Percentiles rank a stretch among this genome's conserved stretches.
These are phyloP conservation scores for Eimeria praecox DNA, from an alignment of 169 alveolate species.

Conservation along the genomic window DNA sequence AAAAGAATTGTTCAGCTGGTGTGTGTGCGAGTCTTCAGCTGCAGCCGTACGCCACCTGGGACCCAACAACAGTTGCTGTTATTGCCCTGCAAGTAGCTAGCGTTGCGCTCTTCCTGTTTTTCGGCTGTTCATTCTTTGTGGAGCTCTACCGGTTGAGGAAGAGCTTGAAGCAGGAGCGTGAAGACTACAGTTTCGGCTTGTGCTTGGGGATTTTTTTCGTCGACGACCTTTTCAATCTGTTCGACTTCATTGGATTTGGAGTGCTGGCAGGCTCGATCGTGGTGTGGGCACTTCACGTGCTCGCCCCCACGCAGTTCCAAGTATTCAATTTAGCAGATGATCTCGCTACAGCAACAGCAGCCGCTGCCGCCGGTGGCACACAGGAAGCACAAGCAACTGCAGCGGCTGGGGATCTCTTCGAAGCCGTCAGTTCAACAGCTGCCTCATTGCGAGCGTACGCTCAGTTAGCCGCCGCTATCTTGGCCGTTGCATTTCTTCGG, in stretches of 20 bases:
- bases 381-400: constrained; percentile 35
- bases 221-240: constrained; percentile 34
- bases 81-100: constrained; percentile 57
- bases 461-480: constrained; percentile 47
- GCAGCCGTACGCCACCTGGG: constrained; percentile 61
- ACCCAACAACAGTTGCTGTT: constrained; percentile 6
- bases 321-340: constrained; percentile 42
- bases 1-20: not conserved
- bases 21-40: constrained; percentile 44
- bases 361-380: constrained; percentile 42
- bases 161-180: constrained; percentile 30
- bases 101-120: constrained; percentile 32
- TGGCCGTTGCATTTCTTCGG: constrained; percentile 51
- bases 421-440: constrained; percentile 29
- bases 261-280: not conserved
- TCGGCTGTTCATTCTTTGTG: constrained; percentile 49
- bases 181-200: constrained; percentile 30
- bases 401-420: constrained; percentile 27
- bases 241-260: constrained; percentile 29
- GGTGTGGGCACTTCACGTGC: constrained; percentile 18
- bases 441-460: constrained; percentile 51
- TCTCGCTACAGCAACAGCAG: constrained; percentile 22
- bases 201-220: constrained; percentile 38
- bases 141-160: constrained; percentile 6
- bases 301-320: constrained; percentile 13